These are phyloP conservation scores for Pythium insidiosum DNA, from an alignment of 352 stramenopile genomes.

Conservation along the genomic window DNA sequence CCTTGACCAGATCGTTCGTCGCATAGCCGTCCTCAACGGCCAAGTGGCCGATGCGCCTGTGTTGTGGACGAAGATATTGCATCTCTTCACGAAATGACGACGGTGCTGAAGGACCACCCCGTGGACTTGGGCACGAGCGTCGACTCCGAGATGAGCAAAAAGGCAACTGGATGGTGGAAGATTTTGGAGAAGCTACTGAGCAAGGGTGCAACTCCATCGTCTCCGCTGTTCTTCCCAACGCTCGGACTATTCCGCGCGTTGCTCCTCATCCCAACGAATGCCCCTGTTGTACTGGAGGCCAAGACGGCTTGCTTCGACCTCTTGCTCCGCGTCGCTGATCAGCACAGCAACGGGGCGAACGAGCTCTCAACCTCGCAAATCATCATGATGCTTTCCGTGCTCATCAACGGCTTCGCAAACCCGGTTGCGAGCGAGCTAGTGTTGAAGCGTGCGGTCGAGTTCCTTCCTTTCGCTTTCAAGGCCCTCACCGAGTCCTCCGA, in stretches of 20 bases:
- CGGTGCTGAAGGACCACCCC: constrained; percentile 8
- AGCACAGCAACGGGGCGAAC: constrained; percentile 18
- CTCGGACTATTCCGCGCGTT: constrained; percentile 56
- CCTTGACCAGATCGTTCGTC: constrained; percentile 37
- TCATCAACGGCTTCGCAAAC: constrained; percentile 63
- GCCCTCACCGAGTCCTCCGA: constrained; percentile 34
- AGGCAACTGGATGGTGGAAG: constrained; percentile 33
- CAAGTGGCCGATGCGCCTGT: too few species aligned
- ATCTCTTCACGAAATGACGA: constrained; percentile 20
- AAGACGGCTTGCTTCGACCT: constrained; percentile 49
- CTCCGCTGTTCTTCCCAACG: constrained; percentile 41
- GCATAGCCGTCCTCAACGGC: constrained; percentile 27
- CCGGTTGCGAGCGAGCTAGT: constrained; percentile 40
- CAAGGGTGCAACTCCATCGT: constrained; percentile 18
- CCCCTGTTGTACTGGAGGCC: constrained; percentile 11
- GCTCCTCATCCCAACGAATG: constrained; percentile 28
- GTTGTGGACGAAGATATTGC: constrained; percentile 23
- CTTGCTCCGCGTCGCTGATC: constrained; percentile 27
- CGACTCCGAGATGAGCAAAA: constrained; percentile 1
- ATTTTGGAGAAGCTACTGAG: constrained; percentile 33
- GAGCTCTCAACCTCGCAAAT: constrained; percentile 23
- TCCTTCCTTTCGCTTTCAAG: constrained; percentile 64
- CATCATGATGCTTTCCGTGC: constrained; percentile 44
- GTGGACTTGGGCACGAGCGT: constrained; percentile 4
- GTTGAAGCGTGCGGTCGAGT: constrained; percentile 28